Base-by-base conservation (phyloP, 257 asterid genomes). In the Solanum pinnatisectum region DNA sequence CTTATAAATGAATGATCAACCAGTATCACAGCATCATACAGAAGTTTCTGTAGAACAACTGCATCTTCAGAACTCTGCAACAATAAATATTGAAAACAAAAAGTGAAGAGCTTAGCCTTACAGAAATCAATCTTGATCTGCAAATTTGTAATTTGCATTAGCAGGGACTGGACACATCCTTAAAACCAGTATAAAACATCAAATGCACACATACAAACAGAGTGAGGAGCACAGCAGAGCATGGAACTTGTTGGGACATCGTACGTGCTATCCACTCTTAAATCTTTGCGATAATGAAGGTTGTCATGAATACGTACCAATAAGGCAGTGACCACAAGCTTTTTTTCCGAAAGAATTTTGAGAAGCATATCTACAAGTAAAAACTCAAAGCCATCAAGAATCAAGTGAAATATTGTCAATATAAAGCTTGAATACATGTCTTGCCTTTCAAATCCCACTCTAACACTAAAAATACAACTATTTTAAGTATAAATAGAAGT, bases 311-410 rank as follows among this genome's bases (percentile, higher is more conserved):
- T 95, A 94, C 93, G 87, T 44, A 92, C 99, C 99, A 94, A 73
- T 81, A 91, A 90, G 87, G 92, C 89, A 65, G 94, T 88, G 89
- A 90, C 85, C 32, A 95, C 94, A 87, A 93, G 89, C 90, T 87
- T 88, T 91, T 95, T 94, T 87, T 94, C 96, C 92, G 92, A 83
- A 42, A 94, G 94, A 93, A 92, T 90, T 86, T 90, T 93, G 87
- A 95, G 93, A 86, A 96, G 96, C 91, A 92, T 88, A 91, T 94
- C 99, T 95, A 95, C 78, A 89, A 89, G 92, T 71, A 94, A 90
- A 27, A 84, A 84, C 77, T 56, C 25, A 16, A 84, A 84, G 33
- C 49, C 15, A 84, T 84, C 56, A 84, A 36, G 72, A 35, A 84
- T 60, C 36, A 65, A 37, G 77, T 23, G n/a, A 39, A 60, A 56